A percentile compares a stretch with the other conserved stretches of the same genome.
Evolutionary conservation across 1,139 yeast genomes (phyloP).

Genomic region (Saccharomyces pastorianus): DNA sequence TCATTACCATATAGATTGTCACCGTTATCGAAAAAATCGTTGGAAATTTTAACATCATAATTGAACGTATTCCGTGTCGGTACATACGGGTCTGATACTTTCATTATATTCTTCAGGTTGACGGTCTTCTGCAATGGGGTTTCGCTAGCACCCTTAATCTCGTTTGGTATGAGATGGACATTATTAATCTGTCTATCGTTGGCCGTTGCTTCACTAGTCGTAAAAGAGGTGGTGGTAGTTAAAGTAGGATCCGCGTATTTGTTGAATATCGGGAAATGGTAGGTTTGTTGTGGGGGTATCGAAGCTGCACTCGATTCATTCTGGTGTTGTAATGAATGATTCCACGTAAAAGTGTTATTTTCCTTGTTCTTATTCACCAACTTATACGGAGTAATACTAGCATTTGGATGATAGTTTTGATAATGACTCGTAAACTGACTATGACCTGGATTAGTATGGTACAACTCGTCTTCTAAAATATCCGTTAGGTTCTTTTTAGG

Average conservation of each 20-base stretch:
- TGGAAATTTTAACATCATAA: constrained; percentile 10
- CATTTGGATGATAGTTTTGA: not conserved
- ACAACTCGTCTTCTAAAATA: constrained; percentile 58
- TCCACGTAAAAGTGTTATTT: not conserved
- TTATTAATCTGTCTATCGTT: constrained; percentile 2
- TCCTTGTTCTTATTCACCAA: not conserved
- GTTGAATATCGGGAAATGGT: constrained; percentile 27
- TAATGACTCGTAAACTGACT: not conserved
- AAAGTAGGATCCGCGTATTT: constrained; percentile 35
- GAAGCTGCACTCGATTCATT: constrained; percentile 5
- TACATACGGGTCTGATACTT: constrained; percentile 6
- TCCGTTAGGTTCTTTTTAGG: constrained; percentile 45
- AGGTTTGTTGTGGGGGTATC: not conserved
- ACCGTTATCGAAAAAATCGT: constrained; percentile 7
- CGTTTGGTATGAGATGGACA: not conserved
- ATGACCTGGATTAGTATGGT: constrained; percentile 28
- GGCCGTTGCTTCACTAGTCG: not conserved
- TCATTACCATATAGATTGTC: constrained; percentile 11
- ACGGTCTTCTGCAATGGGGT: constrained; percentile 23
- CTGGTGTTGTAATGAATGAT: constrained; percentile 11
- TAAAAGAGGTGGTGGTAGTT: constrained; percentile 25
- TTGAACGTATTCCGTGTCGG: not conserved
- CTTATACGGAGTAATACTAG: not conserved
- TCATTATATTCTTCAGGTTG: constrained; percentile 17
- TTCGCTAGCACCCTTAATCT: not conserved